Conservation (phyloP, 1,139 yeast species). For the Debaryomyces nepalensis region DNA sequence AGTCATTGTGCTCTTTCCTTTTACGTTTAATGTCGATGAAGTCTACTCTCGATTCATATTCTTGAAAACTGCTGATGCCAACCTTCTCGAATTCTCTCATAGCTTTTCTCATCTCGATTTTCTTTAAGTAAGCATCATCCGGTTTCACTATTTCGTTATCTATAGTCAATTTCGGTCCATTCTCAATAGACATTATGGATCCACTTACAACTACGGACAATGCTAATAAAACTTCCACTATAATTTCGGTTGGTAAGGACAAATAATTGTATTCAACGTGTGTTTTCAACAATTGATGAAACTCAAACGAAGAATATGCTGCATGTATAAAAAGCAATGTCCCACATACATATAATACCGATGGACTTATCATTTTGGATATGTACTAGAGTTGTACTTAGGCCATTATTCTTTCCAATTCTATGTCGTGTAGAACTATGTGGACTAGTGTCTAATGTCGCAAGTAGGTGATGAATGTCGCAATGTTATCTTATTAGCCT, state of each 20-base stretch:
- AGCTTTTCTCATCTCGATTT: constrained; percentile 53
- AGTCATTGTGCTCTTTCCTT: constrained; percentile 46
- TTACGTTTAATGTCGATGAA: constrained; percentile 49
- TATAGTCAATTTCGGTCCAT: constrained; percentile 28
- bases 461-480: neutral
- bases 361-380: constrained; percentile 6
- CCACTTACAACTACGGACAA: constrained; percentile 43
- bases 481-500: no score
- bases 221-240: constrained; percentile 47
- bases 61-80: constrained; percentile 50
- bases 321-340: constrained; percentile 46
- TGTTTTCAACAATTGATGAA: constrained; percentile 42
- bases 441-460: constrained; percentile 5
- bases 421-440: constrained; percentile 1
- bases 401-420: neutral
- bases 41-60: constrained; percentile 46
- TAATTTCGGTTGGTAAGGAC: constrained; percentile 43
- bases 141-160: constrained; percentile 26
- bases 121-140: constrained; percentile 38
- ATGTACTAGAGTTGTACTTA: no score
- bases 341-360: constrained; percentile 30
- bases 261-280: constrained; percentile 20
- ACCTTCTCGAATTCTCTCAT: constrained; percentile 46
- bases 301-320: constrained; percentile 57
- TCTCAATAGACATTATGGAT: constrained; percentile 33